Evolutionary conservation across 345 rosid genomes (phyloP).

Genomic region (Aegle marmelos): DNA sequence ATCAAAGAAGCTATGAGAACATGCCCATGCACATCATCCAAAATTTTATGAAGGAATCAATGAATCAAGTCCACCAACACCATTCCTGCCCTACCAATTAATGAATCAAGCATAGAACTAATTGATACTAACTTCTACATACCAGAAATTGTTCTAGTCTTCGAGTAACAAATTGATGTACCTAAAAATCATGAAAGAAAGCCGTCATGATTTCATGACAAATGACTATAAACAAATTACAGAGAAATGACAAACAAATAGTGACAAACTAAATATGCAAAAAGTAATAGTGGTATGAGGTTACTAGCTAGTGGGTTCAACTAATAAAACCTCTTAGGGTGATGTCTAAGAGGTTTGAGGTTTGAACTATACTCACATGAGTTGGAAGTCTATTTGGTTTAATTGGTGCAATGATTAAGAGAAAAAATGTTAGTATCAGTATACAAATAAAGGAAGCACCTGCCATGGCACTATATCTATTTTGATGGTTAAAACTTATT

Average conservation of each 20-base stretch:
- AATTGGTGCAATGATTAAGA: no score
- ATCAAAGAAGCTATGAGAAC: background rate
- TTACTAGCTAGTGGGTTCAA: background rate
- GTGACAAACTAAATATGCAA: background rate
- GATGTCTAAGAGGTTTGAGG: background rate
- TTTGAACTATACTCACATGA: background rate
- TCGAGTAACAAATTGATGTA: slow-evolving; percentile 71
- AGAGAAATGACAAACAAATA: background rate
- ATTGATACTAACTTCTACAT: slow-evolving; percentile 20
- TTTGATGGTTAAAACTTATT: background rate
- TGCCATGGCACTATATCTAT: background rate
- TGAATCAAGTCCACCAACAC: background rate
- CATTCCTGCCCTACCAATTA: background rate
- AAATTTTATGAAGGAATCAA: background rate
- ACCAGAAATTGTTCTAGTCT: slow-evolving; percentile 96
- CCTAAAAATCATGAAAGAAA: slow-evolving; percentile 36
- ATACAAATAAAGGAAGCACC: background rate
- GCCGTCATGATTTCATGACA: background rate
- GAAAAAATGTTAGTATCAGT: no score
- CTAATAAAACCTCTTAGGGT: background rate
- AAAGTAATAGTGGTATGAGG: background rate
- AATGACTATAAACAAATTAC: background rate
- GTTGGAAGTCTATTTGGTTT: no score
- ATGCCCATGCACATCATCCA: background rate
- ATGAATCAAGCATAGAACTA: background rate